Base-by-base conservation (phyloP, 192 early-diverging fungal species). In the Coemansia interrupta region DNA sequence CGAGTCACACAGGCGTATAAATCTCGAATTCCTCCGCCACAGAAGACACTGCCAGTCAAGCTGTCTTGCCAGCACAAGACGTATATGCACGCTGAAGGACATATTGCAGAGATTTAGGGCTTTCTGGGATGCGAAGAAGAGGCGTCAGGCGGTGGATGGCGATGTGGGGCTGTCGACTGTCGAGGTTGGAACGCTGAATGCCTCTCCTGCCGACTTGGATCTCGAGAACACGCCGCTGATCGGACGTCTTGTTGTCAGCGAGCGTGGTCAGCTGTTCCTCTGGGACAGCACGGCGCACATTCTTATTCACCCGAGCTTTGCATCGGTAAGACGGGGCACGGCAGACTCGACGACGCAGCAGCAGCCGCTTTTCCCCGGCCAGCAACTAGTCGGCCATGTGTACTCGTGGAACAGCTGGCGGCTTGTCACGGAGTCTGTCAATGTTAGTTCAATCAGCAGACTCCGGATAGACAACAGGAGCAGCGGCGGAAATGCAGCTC, bases 191-290 rank as follows among this genome's bases (percentile, higher is more conserved):
- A 45, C 64, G 5, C 36, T 44, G 17, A 66, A 47, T 17, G 47
- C 59, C 1, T 53, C 48, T 26, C 56, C 68, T 10, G 30, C 41
- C 4, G 63, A 70, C 13, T 53, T 76, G 19, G 47, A 49, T 7
- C 57, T 70, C 19, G 46, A 63, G 30, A 43, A 55, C 9, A 53
- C 59, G 18, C 63, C 73, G 10, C 41, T 76, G 18, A 52, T 76
- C 2, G 68, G 73, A 19, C 55, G 64, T 3, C 56, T 76, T 18
- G 51, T 47, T 5, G 45, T 70, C 4, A 50, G 50, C 18, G 47
- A 59, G 10, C 73, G 73, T 11, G 73, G 73, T 10, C 41, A 40
- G 26, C n/a, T 76, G 15, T 76, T 54, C n/a, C 56, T 76, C 9
- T 60, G 53, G 14, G 73, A 76, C 42, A 32, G 42, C n/a, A 70